These are phyloP conservation scores for Oryza meyeriana DNA, from an alignment of 176 grass and related monocot genomes.

Conservation along the genomic window DNA sequence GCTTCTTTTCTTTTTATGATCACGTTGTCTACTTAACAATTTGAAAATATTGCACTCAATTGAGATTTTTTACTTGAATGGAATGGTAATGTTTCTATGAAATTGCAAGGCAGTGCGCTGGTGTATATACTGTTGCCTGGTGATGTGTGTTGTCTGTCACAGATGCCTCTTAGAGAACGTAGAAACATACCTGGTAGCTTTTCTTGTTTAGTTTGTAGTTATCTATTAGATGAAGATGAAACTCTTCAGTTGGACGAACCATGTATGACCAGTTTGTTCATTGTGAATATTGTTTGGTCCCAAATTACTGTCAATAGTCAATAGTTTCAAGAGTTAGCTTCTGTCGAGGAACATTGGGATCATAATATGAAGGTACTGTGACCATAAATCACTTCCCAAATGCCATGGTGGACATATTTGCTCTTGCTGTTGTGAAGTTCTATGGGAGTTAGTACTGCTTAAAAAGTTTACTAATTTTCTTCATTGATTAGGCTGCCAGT, in stretches of 20 bases:
- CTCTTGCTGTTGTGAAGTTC: neutral
- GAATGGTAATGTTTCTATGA: neutral
- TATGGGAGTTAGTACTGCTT: neutral
- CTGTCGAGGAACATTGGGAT: neutral
- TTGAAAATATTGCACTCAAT: neutral
- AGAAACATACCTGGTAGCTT: neutral
- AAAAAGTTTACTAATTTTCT: neutral
- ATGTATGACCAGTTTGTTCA: neutral
- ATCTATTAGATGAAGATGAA: neutral
- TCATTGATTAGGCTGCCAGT: neutral
- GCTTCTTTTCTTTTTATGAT: neutral
- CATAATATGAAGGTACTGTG: too few species aligned
- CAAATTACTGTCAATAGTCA: neutral
- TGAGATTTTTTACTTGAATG: neutral
- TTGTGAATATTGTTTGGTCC: neutral
- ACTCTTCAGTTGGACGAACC: neutral
- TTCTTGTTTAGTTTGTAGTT: neutral
- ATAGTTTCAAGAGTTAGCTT: neutral
- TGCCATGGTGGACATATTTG: neutral
- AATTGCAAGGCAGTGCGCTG: neutral
- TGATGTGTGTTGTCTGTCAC: neutral
- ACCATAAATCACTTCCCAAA: neutral
- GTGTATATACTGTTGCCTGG: neutral
- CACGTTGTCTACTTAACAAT: conserved; percentile 8
- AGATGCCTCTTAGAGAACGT: neutral